Evolutionary conservation across 352 stramenopile genomes (phyloP).

Genomic region (Pythium apleroticum): DNA sequence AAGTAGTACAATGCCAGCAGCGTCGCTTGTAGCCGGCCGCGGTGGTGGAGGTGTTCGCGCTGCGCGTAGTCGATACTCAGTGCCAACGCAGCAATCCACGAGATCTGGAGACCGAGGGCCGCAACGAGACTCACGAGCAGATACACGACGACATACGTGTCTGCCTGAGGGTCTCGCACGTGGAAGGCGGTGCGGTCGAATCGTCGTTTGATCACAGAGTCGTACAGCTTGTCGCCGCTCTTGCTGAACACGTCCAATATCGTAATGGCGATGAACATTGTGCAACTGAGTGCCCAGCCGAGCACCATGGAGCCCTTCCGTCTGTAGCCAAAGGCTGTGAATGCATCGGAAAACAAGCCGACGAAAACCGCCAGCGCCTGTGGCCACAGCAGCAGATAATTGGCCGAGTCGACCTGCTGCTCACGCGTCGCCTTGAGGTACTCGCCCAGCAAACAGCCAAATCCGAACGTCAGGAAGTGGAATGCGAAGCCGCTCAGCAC

Average conservation of each 20-base stretch:
- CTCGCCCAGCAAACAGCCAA: conserved; percentile 2
- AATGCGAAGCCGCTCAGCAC: neutral
- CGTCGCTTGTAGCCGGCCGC: conserved; percentile 23
- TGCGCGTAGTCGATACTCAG: conserved; percentile 30
- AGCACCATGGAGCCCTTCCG: conserved; percentile 73
- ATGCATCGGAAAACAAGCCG: conserved; percentile 60
- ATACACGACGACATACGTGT: conserved; percentile 11
- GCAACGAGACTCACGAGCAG: conserved; percentile 25
- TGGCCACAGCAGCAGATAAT: conserved; percentile 33
- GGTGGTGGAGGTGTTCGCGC: conserved; percentile 26
- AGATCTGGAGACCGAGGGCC: conserved; percentile 18
- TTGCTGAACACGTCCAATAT: conserved; percentile 1
- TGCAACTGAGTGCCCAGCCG: conserved; percentile 27
- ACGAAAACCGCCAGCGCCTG: conserved; percentile 63
- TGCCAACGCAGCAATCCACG: conserved; percentile 21
- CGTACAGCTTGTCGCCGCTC: conserved; percentile 10
- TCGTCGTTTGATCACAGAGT: neutral
- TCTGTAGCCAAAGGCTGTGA: conserved; percentile 53
- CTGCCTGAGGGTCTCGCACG: neutral
- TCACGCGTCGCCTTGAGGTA: neutral
- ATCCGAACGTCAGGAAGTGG: conserved; percentile 3
- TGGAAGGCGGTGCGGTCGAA: neutral
- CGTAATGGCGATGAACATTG: conserved; percentile 3
- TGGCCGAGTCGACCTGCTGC: conserved; percentile 1
- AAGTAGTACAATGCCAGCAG: conserved; percentile 24